Evolutionary conservation across 306 rosid genomes (phyloP).

Genomic region (Bauhinia variegata): DNA sequence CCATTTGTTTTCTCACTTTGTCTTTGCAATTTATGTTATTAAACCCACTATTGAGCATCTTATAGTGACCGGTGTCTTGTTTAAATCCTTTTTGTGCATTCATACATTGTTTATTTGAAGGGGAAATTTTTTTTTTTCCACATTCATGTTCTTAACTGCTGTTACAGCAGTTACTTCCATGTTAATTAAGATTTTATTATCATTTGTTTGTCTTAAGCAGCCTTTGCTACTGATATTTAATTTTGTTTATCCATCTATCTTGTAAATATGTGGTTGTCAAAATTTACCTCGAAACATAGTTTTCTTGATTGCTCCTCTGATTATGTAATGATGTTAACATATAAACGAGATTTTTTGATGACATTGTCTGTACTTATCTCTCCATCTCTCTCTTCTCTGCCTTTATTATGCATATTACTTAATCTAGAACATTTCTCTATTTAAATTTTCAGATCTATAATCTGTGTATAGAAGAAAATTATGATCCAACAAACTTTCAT

Average conservation of each 20-base stretch:
- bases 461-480: conserved; percentile 85
- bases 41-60: not conserved
- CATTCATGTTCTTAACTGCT: not conserved
- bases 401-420: conserved; percentile 7
- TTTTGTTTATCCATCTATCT: not conserved
- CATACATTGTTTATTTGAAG: not conserved
- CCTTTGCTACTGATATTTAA: not conserved
- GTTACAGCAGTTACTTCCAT: too few species aligned
- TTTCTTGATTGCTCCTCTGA: conserved; percentile 2
- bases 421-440: conserved; percentile 25
- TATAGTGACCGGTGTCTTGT: not conserved
- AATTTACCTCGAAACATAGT: not conserved
- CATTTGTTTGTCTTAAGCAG: not conserved
- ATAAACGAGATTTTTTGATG: not conserved
- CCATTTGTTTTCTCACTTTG: not conserved
- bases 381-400: conserved; percentile 2
- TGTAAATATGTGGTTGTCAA: not conserved
- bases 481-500: conserved; percentile 75
- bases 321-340: not conserved
- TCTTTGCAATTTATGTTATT: not conserved
- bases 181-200: too few species aligned
- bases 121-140: not conserved
- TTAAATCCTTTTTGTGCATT: not conserved
- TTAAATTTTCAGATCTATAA: conserved; percentile 70
- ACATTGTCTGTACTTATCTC: not conserved